Evolutionary conservation across 371 early-diverging fungal genomes (phyloP), one percentile per base, ranked within the genome.

Genomic region (Mucor lusitanicus): DNA sequence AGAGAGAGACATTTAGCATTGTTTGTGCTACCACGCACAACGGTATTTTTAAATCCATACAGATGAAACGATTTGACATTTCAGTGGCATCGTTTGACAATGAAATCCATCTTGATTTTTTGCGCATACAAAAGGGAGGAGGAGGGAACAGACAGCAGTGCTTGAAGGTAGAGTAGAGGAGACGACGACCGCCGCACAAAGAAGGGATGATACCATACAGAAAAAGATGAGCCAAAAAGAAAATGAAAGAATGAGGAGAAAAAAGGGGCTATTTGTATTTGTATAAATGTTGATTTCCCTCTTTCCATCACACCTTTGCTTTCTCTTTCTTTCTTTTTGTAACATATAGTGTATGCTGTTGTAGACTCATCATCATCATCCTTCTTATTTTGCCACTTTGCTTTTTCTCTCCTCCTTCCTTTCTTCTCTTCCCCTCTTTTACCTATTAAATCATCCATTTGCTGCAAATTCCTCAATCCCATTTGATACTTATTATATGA

Each of bases 61-160:
- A 50, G 44, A n/a, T 50, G 50, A 50, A 50, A 50, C 50, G 21
- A 50, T 50, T 25, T 50, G 50, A 50, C 50, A 50, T 50, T 23
- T 25, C 50, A 50, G 12, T 50, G 23, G 50, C 12, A 50, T 50
- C 4, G 23, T 30, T 37, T 37, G 37, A 13, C 37, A 37, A 37
- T 37, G 37, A 37, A 37, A 35, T 37, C 12, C 37, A 37, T 37
- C 37, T n/a, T n/a, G n/a, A n/a, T n/a, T n/a, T n/a, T n/a, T n/a
- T n/a, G n/a, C n/a, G 8, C 9, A 35, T 9, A 35, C 9, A 35
- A 35, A 35, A 11, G 35, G 35, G 35, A 3, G 1, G 13, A 37
- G 37, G 37, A 1, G 13, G 13, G 12, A 37, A 13, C 35, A 35
- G 11, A 25, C 21, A 48, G n/a, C 48, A 21, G n/a, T 21, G 48